Evolutionary conservation across 108 stramenopile species (phyloP), one percentile per base, ranked within the genome.

Genomic region (Epipyxis sp.): DNA sequence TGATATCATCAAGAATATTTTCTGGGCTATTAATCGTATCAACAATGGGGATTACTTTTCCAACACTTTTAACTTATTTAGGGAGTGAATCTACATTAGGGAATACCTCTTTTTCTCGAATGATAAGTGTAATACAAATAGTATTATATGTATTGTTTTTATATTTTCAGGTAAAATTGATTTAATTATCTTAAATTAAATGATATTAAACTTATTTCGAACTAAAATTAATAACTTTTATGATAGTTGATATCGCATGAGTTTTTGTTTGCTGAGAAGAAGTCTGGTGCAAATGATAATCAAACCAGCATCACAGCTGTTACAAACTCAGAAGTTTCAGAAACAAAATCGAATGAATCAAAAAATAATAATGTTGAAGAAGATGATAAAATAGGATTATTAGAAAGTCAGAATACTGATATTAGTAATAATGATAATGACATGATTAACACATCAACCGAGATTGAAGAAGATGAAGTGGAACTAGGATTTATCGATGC

Each of bases 101-200:
- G 34, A 6, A 35, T 10, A 6, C 20, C 20, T 6, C 13, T 13
- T 50, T 98, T 3, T 94, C 92, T 1, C 86, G 95, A 59, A 78
- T 87, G 43, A 90, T 92, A 3, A 93, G 94, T 29, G 46, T 92
- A 68, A 84, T 94, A 77, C 85, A 97, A 67, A 78, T 98, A 30
- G 78, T 87, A 76, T 92, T 95, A 91, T 98, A 98, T 82, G 65
- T 86, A 20, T 92, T 90, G 81, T 88, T 97, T 27, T 78, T 98
- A 40, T 50, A 92, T 58, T 98, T 98, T 80, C 97, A 98, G 84
- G 87, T 98, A 50, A 78, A 85, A 58, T 93, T 94, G 0, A 95
- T n/a, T n/a, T n/a, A n/a, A n/a, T n/a, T n/a, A n/a, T n/a, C n/a
- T n/a, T n/a, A n/a, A n/a, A n/a, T n/a, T 96, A 80, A 79, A 79